phyloP scores from a whole-genome alignment of 306 rosid genomes.

The Medicago truncatula region MtrunA17r5.0-ANR NC_053049.1:22724501-22725000 shows the following conservation, averaged over 20 bases:
- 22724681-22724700: constrained; percentile 69
- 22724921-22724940: constrained; percentile 86
- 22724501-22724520: constrained; percentile 84
- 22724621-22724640: constrained; percentile 69
- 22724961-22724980: constrained; percentile 72
- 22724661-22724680: constrained; percentile 60
- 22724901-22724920: constrained; percentile 86
- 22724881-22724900: constrained; percentile 75
- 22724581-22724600: constrained; percentile 78
- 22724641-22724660: constrained; percentile 74
- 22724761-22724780: constrained; percentile 74
- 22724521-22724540: constrained; percentile 68
- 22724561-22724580: constrained; percentile 69
- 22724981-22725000: constrained; percentile 78
- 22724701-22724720: constrained; percentile 76
- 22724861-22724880: constrained; percentile 65
- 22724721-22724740: constrained; percentile 81
- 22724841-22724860: constrained; percentile 84
- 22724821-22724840: constrained; percentile 59
- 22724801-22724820: constrained; percentile 89
- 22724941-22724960: constrained; percentile 89
- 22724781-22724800: constrained; percentile 58
- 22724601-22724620: constrained; percentile 78
- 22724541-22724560: constrained; percentile 70
- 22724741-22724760: constrained; percentile 79